Conservation (phyloP, 2,329 filamentous ascomycete species). For the Pezicula neosporulosa region DNA sequence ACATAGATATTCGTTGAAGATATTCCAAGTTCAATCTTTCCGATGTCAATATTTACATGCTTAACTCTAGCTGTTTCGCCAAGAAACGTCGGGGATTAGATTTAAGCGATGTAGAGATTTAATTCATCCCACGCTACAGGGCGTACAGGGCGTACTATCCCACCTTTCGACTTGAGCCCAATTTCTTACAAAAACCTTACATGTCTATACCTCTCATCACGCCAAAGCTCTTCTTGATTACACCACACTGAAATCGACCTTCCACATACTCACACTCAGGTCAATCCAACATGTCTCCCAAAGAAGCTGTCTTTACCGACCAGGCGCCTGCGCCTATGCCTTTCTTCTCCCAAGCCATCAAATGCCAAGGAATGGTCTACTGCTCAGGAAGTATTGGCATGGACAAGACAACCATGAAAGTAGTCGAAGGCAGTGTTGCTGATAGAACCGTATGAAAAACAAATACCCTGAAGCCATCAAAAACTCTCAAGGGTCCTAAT, state of each 20-base stretch:
- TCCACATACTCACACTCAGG: background rate
- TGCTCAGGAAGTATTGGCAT: slow-evolving; percentile 62
- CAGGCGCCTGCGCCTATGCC: slow-evolving; percentile 47
- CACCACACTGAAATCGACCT: background rate
- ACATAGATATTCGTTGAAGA: too few relatives aligned
- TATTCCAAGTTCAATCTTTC: too few relatives aligned
- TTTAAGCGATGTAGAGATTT: too few relatives aligned
- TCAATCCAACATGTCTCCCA: slow-evolving; percentile 15
- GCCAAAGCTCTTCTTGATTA: background rate
- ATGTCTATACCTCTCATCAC: background rate
- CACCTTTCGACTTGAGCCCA: too few relatives aligned
- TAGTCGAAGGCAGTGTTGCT: slow-evolving; percentile 54
- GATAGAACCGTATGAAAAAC: slow-evolving; percentile 46
- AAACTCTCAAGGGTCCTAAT: background rate
- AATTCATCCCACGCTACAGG: too few relatives aligned
- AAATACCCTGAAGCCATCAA: background rate
- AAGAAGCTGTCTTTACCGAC: slow-evolving; percentile 22
- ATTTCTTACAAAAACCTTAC: background rate
- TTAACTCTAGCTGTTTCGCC: too few relatives aligned
- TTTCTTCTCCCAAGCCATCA: slow-evolving; percentile 58
- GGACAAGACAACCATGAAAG: slow-evolving; percentile 47
- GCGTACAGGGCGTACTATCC: too few relatives aligned
- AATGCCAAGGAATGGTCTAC: slow-evolving; percentile 66
- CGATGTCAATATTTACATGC: too few relatives aligned
- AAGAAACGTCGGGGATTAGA: too few relatives aligned